phyloP scores from a whole-genome alignment of 108 stramenopile species.

The Epipyxis sp. region DNA sequence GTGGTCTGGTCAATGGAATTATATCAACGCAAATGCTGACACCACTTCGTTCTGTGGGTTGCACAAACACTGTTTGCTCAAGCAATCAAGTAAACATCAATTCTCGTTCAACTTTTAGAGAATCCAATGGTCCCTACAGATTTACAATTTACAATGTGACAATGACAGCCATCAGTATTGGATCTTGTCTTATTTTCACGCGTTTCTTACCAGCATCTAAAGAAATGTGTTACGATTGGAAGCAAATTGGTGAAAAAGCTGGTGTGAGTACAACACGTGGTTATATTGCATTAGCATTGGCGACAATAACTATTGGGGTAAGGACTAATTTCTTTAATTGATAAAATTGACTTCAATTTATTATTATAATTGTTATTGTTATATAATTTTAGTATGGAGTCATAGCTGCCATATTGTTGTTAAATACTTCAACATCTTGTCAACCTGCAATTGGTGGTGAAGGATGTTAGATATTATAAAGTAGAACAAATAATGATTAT shows the following conservation, averaged over 20 bases:
- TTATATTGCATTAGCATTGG: neutral
- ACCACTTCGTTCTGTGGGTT: neutral
- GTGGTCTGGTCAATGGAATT: neutral
- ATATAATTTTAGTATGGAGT: conserved; percentile 19
- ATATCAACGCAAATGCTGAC: neutral
- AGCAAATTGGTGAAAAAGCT: neutral
- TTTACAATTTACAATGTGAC: neutral
- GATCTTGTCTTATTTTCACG: conserved; percentile 7
- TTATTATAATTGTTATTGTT: neutral
- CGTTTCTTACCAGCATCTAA: conserved; percentile 19
- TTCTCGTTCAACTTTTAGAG: neutral
- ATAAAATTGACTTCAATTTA: neutral
- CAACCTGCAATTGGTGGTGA: conserved; percentile 2
- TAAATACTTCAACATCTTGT: neutral
- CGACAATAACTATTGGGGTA: neutral
- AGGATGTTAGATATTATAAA: conserved; percentile 16
- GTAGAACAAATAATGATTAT: too few species aligned
- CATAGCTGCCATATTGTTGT: neutral
- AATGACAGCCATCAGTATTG: neutral
- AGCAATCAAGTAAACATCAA: neutral
- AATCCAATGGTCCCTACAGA: conserved; percentile 1
- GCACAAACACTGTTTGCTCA: neutral
- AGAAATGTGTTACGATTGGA: conserved; percentile 15
- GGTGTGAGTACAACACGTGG: neutral
- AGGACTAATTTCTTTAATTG: neutral